Conservation (phyloP, 306 rosid genomes). For the Prunus armeniaca region DNA sequence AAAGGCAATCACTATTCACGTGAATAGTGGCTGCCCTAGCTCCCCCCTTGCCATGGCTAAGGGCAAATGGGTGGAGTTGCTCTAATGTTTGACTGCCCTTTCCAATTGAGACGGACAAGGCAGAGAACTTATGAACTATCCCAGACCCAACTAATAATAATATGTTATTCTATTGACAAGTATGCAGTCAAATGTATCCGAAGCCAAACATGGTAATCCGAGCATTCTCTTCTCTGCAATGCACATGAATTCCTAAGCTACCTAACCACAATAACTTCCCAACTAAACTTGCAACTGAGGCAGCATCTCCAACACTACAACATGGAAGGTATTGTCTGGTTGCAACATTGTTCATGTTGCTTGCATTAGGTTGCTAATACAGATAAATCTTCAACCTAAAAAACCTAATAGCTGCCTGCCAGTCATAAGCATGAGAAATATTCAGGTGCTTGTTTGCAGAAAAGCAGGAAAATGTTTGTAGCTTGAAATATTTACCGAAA, state of each 20-base stretch:
- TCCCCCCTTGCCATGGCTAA: no score
- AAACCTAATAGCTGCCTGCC: background rate
- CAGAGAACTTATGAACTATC: background rate
- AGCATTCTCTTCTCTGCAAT: no score
- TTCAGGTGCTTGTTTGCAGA: no score
- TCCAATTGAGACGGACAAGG: background rate
- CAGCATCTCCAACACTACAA: background rate
- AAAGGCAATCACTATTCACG: no score
- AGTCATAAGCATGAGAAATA: background rate
- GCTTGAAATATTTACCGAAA: background rate
- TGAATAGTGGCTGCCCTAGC: no score
- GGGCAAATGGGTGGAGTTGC: no score
- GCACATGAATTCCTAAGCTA: background rate
- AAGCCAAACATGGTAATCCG: no score
- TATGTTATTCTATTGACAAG: background rate
- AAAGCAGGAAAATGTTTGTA: no score
- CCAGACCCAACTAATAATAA: background rate
- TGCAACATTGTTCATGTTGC: background rate
- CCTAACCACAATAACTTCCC: background rate
- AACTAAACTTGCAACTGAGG: background rate
- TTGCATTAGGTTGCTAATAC: background rate
- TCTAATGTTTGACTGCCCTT: background rate
- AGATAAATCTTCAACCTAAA: background rate
- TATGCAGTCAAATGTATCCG: background rate
- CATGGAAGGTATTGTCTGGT: background rate